Conservation (phyloP, 345 rosid species). For the Rhodamnia rubescens region DNA sequence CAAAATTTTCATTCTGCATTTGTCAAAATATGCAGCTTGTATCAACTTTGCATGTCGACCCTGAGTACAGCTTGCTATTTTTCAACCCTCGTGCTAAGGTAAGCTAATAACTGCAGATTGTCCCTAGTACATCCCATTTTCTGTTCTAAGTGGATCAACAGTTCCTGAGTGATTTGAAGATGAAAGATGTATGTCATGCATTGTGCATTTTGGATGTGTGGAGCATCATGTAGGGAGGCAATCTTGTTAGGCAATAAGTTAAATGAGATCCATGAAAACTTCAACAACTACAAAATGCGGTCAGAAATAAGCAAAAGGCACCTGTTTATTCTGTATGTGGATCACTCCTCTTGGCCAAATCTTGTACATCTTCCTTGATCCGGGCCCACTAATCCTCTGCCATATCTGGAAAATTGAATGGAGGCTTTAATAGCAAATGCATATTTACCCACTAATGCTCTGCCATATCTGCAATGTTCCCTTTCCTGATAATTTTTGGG, state of each 20-base stretch:
- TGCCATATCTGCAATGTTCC: background rate
- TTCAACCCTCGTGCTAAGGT: conserved; percentile 81
- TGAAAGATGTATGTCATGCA: background rate
- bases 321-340: background rate
- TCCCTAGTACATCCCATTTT: background rate
- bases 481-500: background rate
- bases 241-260: background rate
- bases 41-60: conserved; percentile 63
- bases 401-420: background rate
- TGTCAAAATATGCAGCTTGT: conserved; percentile 64
- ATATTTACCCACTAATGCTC: background rate
- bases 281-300: background rate
- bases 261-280: background rate
- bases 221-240: background rate
- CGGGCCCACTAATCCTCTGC: background rate
- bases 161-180: background rate
- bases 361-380: background rate
- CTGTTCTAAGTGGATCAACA: background rate
- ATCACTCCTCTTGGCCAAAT: background rate
- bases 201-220: background rate
- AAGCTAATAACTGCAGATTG: conserved; percentile 9
- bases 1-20: background rate
- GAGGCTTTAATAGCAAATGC: background rate
- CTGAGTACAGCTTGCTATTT: conserved; percentile 68
- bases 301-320: background rate